Conservation (phyloP, 805 yeast species). For the baker's yeast (Saccharomyces cerevisiae) region DNA sequence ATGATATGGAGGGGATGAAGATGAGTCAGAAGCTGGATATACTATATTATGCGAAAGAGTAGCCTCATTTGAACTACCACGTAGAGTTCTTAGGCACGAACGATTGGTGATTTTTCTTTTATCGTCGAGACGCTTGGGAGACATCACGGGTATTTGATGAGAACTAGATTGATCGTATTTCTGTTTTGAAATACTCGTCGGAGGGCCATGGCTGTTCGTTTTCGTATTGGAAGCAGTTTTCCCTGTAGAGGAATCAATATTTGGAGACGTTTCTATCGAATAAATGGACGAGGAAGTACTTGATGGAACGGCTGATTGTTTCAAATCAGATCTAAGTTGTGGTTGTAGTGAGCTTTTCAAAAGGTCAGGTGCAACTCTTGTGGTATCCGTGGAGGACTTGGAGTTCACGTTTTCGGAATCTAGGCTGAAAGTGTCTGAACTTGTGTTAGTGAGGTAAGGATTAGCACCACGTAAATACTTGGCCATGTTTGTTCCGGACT, state of each 20-base stretch:
- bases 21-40: not conserved
- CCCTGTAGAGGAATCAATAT: constrained; percentile 56
- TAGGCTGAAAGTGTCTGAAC: not conserved
- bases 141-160: not conserved
- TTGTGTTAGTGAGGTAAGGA: constrained; percentile 10
- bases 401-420: not conserved
- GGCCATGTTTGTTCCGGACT: constrained; percentile 32
- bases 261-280: constrained; percentile 31
- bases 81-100: not conserved
- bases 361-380: not conserved
- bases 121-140: not conserved
- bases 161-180: not conserved
- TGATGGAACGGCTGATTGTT: constrained; percentile 16
- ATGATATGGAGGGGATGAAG: not conserved
- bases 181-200: not conserved
- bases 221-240: constrained; percentile 74
- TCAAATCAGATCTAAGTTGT: constrained; percentile 38
- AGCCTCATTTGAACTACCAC: not conserved
- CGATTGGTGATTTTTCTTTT: not conserved
- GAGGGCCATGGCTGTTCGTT: constrained; percentile 42
- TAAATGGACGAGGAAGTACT: constrained; percentile 12
- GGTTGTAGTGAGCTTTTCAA: not conserved
- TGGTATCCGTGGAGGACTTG: not conserved
- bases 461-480: constrained; percentile 39
- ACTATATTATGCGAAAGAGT: not conserved